Evolutionary conservation across 2,329 filamentous ascomycete genomes (phyloP).

Genomic region (Apiospora saccharicola): DNA sequence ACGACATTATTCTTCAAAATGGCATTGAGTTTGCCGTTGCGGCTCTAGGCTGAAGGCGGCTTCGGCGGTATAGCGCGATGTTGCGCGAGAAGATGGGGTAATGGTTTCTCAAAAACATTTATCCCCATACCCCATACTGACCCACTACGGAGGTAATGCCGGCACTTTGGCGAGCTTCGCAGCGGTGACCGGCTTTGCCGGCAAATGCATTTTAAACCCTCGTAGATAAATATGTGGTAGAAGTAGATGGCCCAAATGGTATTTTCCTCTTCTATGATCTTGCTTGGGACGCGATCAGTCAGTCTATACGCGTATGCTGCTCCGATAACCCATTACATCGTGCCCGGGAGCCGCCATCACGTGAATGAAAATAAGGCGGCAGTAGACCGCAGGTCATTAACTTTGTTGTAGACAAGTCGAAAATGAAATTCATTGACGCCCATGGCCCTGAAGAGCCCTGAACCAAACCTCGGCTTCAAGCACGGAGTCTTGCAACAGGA

Average conservation of each 20-base stretch:
- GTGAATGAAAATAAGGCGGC: too few relatives aligned
- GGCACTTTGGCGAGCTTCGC: constrained; percentile 1
- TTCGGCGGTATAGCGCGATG: neutral
- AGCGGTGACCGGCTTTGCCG: neutral
- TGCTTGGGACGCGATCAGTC: too few relatives aligned
- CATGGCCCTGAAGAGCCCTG: neutral
- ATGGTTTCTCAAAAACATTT: neutral
- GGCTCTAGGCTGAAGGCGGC: neutral
- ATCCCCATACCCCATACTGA: constrained; percentile 12
- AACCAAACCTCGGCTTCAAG: neutral
- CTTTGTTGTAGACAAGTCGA: neutral
- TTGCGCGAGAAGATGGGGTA: neutral
- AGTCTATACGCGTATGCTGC: too few relatives aligned
- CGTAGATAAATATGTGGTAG: neutral
- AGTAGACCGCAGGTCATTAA: neutral
- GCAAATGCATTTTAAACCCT: neutral
- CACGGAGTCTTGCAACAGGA: constrained; percentile 10
- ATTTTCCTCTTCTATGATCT: too few relatives aligned
- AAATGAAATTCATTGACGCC: neutral
- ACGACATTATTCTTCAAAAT: neutral
- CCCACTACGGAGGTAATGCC: constrained; percentile 12
- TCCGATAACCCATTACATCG: neutral
- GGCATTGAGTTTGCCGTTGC: neutral
- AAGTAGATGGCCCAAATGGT: neutral
- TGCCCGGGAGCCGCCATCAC: neutral